phyloP scores from a whole-genome alignment of 192 early-diverging fungal species.

The Podila epicladia region DNA sequence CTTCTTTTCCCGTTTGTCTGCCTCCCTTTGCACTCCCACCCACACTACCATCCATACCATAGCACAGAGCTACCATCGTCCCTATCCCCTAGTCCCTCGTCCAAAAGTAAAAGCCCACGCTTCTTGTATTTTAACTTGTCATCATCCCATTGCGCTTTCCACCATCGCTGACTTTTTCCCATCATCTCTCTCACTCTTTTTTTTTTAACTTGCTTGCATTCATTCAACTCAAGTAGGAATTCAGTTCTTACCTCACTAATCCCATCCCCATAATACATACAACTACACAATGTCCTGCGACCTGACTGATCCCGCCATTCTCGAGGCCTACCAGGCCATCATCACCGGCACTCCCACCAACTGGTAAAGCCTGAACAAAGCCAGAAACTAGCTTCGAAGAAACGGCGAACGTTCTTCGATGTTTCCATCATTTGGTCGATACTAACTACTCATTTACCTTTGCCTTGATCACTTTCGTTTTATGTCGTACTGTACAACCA shows the following conservation, averaged over 20 bases:
- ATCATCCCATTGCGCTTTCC: not conserved
- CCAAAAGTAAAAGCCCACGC: not conserved
- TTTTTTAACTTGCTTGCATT: not conserved
- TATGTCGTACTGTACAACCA: not conserved
- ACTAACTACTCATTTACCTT: not conserved
- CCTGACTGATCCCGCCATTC: slow-evolving; percentile 66
- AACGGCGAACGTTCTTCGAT: not conserved
- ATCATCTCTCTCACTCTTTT: not conserved
- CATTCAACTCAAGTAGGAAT: not conserved
- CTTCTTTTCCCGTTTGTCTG: not conserved
- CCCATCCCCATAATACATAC: not conserved
- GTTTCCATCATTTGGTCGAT: too few relatives aligned
- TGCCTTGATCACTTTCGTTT: not conserved
- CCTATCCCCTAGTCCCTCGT: not conserved
- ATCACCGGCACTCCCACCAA: slow-evolving; percentile 61
- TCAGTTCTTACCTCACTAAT: not conserved
- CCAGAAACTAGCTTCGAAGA: not conserved
- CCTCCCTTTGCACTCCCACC: not conserved
- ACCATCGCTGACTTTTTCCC: not conserved
- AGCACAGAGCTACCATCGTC: not conserved
- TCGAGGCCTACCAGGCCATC: slow-evolving; percentile 66
- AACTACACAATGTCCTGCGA: slow-evolving; percentile 67
- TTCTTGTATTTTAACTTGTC: not conserved
- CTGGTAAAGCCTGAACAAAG: slow-evolving; percentile 54
- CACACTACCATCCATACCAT: not conserved